A percentile compares a stretch with the other conserved stretches of the same genome.
phyloP scores from a whole-genome alignment of 345 rosid genomes.

The Eutrema yunnanense region DNA sequence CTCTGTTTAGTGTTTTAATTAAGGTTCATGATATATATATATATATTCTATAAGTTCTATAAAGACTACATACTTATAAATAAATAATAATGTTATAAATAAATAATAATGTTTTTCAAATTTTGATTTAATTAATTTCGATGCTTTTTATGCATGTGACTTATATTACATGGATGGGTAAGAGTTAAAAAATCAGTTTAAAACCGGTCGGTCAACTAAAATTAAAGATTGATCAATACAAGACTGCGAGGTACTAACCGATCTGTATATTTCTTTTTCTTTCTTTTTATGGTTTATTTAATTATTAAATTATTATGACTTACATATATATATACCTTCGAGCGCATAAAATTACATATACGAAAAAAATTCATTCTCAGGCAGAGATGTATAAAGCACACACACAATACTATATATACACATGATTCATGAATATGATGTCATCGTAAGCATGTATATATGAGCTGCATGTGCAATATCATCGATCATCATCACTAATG shows the following conservation, averaged over 20 bases:
- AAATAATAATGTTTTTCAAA: neutral
- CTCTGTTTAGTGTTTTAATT: constrained; percentile 6
- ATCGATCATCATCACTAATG: neutral
- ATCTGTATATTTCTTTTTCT: neutral
- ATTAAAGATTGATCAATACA: neutral
- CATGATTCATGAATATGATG: constrained; percentile 11
- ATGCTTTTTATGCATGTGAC: too few relatives aligned
- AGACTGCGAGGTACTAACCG: constrained; percentile 9
- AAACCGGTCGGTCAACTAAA: neutral
- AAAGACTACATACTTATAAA: too few relatives aligned
- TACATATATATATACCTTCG: neutral
- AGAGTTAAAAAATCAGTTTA: neutral
- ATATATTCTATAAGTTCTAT: too few relatives aligned
- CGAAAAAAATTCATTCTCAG: constrained; percentile 6
- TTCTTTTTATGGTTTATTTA: neutral
- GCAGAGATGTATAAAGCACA: neutral
- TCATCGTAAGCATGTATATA: constrained; percentile 14
- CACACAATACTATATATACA: neutral
- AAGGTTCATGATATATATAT: neutral
- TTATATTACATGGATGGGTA: too few relatives aligned
- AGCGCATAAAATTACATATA: neutral
- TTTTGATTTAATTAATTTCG: neutral
- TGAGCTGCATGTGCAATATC: neutral
- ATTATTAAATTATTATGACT: neutral
- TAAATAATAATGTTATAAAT: neutral